Conservation (phyloP, 2,329 filamentous ascomycete genomes). For the Fusarium tanahbumbuense region DNA sequence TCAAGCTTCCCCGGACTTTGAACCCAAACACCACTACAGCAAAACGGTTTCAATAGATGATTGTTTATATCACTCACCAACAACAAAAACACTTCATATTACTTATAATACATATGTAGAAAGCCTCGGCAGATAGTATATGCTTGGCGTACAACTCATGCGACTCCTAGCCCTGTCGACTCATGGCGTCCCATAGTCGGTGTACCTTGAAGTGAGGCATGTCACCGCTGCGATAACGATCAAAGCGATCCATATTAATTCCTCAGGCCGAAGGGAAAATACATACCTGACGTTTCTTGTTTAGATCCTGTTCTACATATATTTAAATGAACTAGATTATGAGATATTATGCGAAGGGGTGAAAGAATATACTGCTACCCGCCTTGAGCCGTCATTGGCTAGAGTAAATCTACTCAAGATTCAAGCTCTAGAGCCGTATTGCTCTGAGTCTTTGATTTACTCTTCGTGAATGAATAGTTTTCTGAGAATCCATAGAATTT, state of each 20-base stretch:
- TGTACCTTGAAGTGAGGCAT: background rate
- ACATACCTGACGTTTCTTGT: background rate
- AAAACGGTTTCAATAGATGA: background rate
- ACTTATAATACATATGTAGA: background rate
- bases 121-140: rapidly evolving
- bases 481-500: background rate
- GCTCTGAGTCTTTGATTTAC: background rate
- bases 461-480: background rate
- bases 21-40: background rate
- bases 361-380: background rate
- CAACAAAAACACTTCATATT: background rate
- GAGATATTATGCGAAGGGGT: background rate
- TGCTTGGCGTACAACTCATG: no score
- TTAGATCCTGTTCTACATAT: background rate
- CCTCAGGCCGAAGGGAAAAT: rapidly evolving
- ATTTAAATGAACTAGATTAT: background rate
- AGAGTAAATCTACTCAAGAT: no score
- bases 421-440: background rate
- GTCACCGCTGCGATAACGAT: background rate
- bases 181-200: background rate
- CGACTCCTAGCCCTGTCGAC: background rate
- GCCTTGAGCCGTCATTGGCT: background rate
- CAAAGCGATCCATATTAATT: background rate
- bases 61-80: background rate
- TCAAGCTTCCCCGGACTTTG: background rate